Conservation (phyloP, 306 rosid species). For the Herpetospermum pedunculosum region DNA sequence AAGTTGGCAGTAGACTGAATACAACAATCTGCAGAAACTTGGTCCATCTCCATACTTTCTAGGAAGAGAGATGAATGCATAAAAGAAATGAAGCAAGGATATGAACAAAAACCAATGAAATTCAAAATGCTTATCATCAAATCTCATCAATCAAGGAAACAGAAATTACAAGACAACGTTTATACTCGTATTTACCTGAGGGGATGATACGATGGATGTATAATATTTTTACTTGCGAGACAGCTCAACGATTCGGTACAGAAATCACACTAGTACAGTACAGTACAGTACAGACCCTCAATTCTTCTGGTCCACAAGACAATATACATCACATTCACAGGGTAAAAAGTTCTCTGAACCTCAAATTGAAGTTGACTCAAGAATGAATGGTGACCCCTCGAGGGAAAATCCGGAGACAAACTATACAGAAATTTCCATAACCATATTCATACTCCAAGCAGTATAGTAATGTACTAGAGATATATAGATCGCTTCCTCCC, state of each 20-base stretch:
- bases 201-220: neutral
- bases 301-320: constrained; percentile 6
- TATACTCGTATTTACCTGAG: neutral
- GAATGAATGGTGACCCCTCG: neutral
- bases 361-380: constrained; percentile 8
- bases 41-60: too few relatives aligned
- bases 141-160: neutral
- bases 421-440: constrained; percentile 11
- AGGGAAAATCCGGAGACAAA: constrained; percentile 5
- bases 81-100: neutral
- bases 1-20: neutral
- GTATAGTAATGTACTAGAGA: constrained; percentile 7
- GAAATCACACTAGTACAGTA: neutral
- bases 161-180: neutral
- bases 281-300: constrained; percentile 2
- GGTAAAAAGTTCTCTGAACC: constrained; percentile 12
- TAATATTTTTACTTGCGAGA: constrained; percentile 7
- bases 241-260: constrained; percentile 6
- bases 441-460: constrained; percentile 8
- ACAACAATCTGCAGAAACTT: neutral
- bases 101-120: neutral
- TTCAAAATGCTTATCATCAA: neutral
- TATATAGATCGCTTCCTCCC: constrained; percentile 5
- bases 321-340: constrained; percentile 7
- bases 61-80: neutral